Percentiles rank a stretch among this genome's conserved stretches.
Conservation (phyloP, 805 yeast species). For the Hanseniaspora taiwanica region DNA sequence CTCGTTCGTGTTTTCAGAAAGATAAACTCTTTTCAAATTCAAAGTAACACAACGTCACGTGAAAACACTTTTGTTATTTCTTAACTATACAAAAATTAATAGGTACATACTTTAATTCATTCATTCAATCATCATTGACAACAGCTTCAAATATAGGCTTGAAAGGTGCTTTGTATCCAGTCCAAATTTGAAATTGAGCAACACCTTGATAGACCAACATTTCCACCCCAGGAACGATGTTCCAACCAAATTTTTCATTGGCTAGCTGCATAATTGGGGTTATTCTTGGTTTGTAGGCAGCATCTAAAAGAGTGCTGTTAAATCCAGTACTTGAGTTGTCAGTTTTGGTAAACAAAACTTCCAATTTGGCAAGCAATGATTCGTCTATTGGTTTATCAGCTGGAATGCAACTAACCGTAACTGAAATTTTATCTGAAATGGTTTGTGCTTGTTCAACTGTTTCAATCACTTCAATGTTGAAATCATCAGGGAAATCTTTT, state of each 20-base stretch:
- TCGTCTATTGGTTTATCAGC: conserved; percentile 61
- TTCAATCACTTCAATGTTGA: conserved; percentile 45
- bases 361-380: conserved; percentile 33
- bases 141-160: conserved; percentile 51
- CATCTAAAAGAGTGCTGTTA: conserved; percentile 60
- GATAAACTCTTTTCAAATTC: no score
- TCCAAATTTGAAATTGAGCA: conserved; percentile 72
- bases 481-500: conserved; percentile 44
- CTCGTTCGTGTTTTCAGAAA: no score
- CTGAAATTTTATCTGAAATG: conserved; percentile 31
- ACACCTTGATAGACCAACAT: conserved; percentile 92
- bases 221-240: conserved; percentile 79
- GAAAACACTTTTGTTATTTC: no score
- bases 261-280: conserved; percentile 84
- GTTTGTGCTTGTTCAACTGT: conserved; percentile 31
- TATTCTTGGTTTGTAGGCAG: conserved; percentile 82
- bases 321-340: conserved; percentile 20
- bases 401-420: conserved; percentile 73
- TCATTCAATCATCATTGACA: conserved; percentile 3
- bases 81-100: no score
- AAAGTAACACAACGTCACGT: no score
- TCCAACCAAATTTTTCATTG: conserved; percentile 47
- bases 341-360: conserved; percentile 33
- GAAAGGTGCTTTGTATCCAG: conserved; percentile 52
- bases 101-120: no score